Evolutionary conservation across 805 yeast genomes (phyloP).

Genomic region (Sugiyamaella mastotermitis): DNA sequence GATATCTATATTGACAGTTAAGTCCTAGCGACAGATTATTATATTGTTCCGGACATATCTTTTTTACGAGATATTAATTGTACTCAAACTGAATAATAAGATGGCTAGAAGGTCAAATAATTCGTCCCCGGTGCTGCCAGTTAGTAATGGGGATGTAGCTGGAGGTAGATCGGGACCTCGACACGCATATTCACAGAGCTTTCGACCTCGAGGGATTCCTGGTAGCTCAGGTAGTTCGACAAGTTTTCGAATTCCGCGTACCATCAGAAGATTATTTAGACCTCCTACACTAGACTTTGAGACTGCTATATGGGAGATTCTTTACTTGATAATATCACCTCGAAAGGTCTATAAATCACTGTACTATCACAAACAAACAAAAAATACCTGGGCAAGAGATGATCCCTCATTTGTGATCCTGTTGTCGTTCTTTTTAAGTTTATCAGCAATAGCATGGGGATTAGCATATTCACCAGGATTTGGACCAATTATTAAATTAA

Average conservation of each 20-base stretch:
- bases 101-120: conserved; percentile 6
- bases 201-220: conserved; percentile 5
- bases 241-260: conserved; percentile 22
- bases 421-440: conserved; percentile 54
- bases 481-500: conserved; percentile 54
- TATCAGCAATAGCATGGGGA: conserved; percentile 90
- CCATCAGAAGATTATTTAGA: conserved; percentile 43
- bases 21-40: no score
- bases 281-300: conserved; percentile 87
- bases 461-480: conserved; percentile 65
- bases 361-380: conserved; percentile 76
- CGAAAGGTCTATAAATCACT: conserved; percentile 75
- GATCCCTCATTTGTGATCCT: conserved; percentile 85
- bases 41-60: no score
- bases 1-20: no score
- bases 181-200: not conserved
- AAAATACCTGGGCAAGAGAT: conserved; percentile 79
- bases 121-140: conserved; percentile 3
- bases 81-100: no score
- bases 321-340: conserved; percentile 67
- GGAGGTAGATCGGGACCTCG: not conserved
- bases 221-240: conserved; percentile 2
- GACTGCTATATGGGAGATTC: conserved; percentile 88
- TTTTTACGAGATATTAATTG: no score
- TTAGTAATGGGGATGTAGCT: not conserved